Evolutionary conservation across 2,329 filamentous ascomycete genomes (phyloP).

Genomic region (Aspergillus calidoustus): DNA sequence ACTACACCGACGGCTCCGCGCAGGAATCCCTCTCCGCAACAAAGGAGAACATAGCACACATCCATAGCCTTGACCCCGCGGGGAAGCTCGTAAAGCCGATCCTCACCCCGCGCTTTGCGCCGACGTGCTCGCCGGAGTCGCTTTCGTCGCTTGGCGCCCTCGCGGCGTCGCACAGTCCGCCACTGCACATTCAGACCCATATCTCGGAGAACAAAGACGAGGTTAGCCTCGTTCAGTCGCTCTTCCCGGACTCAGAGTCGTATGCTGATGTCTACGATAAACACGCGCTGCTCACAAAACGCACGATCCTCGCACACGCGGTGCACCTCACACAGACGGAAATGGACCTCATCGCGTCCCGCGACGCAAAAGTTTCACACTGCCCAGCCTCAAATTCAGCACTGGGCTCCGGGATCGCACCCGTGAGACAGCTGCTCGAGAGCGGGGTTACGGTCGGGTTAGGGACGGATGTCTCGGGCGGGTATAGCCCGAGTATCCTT

Average conservation of each 20-base stretch:
- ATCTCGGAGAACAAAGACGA: constrained; percentile 82
- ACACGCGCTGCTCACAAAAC: constrained; percentile 67
- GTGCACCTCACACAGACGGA: constrained; percentile 75
- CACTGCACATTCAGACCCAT: constrained; percentile 76
- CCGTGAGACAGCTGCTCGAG: constrained; percentile 74
- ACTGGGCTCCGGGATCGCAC: constrained; percentile 77
- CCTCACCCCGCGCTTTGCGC: constrained; percentile 71
- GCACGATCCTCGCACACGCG: constrained; percentile 84
- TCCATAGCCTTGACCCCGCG: constrained; percentile 69
- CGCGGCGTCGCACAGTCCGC: constrained; percentile 64
- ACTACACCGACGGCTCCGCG: constrained; percentile 76
- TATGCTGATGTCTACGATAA: constrained; percentile 83
- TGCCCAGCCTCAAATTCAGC: constrained; percentile 87
- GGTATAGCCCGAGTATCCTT: constrained; percentile 80
- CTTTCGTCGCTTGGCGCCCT: constrained; percentile 68
- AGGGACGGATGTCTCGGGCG: constrained; percentile 89
- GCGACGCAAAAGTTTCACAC: constrained; percentile 73
- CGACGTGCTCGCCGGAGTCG: constrained; percentile 56
- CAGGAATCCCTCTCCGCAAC: constrained; percentile 63
- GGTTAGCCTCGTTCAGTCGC: constrained; percentile 67
- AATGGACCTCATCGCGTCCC: constrained; percentile 63
- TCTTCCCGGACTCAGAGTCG: constrained; percentile 68
- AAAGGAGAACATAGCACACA: constrained; percentile 65
- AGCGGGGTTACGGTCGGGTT: constrained; percentile 79
- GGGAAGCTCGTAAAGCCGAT: constrained; percentile 71